phyloP scores from a whole-genome alignment of 768 basidiomycete species.

The Mycena polygramma region DNA sequence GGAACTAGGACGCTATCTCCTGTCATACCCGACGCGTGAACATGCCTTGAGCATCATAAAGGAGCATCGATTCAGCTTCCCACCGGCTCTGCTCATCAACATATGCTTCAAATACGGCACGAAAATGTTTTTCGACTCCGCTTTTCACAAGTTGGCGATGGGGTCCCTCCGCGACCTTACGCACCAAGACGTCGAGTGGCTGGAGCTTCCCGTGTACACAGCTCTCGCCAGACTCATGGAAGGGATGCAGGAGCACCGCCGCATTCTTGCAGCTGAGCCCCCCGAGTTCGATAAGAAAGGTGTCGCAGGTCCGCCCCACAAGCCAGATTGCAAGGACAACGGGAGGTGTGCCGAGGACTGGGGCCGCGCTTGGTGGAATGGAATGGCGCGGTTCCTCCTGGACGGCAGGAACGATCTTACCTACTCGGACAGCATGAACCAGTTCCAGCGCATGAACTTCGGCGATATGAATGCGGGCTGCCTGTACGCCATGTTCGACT shows the following conservation, averaged over 20 bases:
- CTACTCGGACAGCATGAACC: conserved; percentile 33
- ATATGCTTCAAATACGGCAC: background rate
- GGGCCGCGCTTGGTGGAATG: conserved; percentile 41
- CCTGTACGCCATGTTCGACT: too few species aligned
- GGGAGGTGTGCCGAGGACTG: conserved; percentile 36
- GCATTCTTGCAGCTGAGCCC: background rate
- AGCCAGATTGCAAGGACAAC: background rate
- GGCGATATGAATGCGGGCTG: conserved; percentile 26
- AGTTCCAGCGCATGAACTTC: conserved; percentile 34
- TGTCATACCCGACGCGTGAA: background rate
- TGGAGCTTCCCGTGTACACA: background rate
- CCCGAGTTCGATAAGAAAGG: background rate
- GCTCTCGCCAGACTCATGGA: conserved; percentile 2
- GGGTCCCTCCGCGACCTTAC: background rate
- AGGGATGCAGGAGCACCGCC: background rate
- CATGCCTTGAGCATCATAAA: background rate
- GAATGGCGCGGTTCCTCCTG: conserved; percentile 40
- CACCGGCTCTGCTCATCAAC: background rate
- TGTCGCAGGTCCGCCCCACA: background rate
- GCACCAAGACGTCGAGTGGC: background rate
- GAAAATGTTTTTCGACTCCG: background rate
- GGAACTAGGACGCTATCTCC: conserved; percentile 1
- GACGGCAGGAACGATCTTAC: conserved; percentile 36
- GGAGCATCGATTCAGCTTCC: background rate
- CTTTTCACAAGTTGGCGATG: background rate